Evolutionary conservation across 495 filamentous ascomycete genomes (phyloP).

Genomic region (Tuber indicum): DNA sequence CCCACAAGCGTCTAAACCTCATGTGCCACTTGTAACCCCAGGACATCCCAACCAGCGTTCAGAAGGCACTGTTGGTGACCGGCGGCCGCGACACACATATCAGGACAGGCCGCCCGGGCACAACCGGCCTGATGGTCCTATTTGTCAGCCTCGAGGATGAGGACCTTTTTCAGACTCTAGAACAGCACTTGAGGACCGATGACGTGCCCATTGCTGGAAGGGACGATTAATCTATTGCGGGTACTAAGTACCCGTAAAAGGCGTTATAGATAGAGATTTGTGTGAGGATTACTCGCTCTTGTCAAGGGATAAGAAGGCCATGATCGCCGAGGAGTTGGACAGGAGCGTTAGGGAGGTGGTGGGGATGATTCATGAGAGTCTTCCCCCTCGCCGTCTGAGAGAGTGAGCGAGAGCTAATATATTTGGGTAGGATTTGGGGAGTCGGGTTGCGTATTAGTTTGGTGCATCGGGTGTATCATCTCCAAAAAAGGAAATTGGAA

Average conservation of each 20-base stretch:
- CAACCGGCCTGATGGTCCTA: slow-evolving; percentile 82
- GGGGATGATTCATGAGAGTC: slow-evolving; percentile 80
- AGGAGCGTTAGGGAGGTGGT: slow-evolving; percentile 86
- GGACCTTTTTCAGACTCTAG: slow-evolving; percentile 92
- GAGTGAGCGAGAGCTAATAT: slow-evolving; percentile 33
- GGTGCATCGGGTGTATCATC: not conserved
- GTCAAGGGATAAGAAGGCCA: slow-evolving; percentile 78
- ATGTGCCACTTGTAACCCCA: slow-evolving; percentile 85
- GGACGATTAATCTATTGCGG: slow-evolving; percentile 91
- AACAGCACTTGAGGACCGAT: slow-evolving; percentile 74
- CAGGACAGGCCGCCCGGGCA: slow-evolving; percentile 91
- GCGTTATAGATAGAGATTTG: slow-evolving; percentile 92
- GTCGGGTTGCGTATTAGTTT: slow-evolving; percentile 69
- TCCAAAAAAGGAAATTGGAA: not conserved
- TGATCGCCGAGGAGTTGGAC: slow-evolving; percentile 88
- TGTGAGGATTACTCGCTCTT: slow-evolving; percentile 84
- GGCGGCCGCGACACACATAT: slow-evolving; percentile 86
- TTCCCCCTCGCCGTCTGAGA: slow-evolving; percentile 7
- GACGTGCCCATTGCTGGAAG: slow-evolving; percentile 81
- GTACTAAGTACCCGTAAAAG: slow-evolving; percentile 97
- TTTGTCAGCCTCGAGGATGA: slow-evolving; percentile 87
- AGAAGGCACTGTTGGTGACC: slow-evolving; percentile 81
- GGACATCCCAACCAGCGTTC: slow-evolving; percentile 83
- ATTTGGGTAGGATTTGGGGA: slow-evolving; percentile 73
- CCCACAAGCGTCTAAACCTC: slow-evolving; percentile 72